Percentiles rank a stretch among this genome's conserved stretches.
Conservation (phyloP, 2,329 filamentous ascomycete genomes). For the Aureobasidium sp. region DNA sequence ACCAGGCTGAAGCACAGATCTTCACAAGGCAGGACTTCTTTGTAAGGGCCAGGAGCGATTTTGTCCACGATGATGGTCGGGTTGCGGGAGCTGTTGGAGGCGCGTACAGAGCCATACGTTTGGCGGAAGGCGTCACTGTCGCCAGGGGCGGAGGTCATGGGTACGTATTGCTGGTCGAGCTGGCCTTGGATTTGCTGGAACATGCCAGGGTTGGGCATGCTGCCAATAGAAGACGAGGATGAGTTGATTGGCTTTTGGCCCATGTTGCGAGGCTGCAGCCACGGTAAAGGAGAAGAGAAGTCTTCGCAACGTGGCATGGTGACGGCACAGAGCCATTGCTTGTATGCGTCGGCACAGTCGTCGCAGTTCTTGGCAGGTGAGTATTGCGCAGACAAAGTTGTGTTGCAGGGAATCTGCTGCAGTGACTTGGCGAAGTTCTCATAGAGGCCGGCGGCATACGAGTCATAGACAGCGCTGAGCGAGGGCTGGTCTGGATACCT, state of each 20-base stretch:
- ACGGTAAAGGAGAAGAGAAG: constrained; percentile 53
- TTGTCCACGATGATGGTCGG: constrained; percentile 56
- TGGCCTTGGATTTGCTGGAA: constrained; percentile 13
- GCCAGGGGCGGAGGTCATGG: constrained; percentile 30
- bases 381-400: constrained; percentile 64
- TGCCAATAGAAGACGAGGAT: constrained; percentile 14
- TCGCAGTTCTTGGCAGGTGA: constrained; percentile 71
- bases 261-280: constrained; percentile 64
- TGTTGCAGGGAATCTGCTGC: constrained; percentile 78
- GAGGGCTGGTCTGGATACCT: constrained; percentile 53
- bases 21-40: constrained; percentile 82
- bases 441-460: constrained; percentile 62
- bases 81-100: constrained; percentile 30
- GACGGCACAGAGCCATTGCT: constrained; percentile 89
- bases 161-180: constrained; percentile 24
- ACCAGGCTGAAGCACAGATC: constrained; percentile 84
- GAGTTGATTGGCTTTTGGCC: constrained; percentile 36
- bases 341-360: constrained; percentile 76
- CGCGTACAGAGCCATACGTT: constrained; percentile 26
- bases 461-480: constrained; percentile 70
- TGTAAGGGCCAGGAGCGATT: constrained; percentile 82
- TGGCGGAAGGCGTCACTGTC: constrained; percentile 27
- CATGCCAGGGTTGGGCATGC: background rate
- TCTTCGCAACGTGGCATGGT: constrained; percentile 89
- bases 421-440: constrained; percentile 74